These are phyloP conservation scores for Trypanosoma caninum DNA, from an alignment of 208 protist genomes.

Conservation along the genomic window DNA sequence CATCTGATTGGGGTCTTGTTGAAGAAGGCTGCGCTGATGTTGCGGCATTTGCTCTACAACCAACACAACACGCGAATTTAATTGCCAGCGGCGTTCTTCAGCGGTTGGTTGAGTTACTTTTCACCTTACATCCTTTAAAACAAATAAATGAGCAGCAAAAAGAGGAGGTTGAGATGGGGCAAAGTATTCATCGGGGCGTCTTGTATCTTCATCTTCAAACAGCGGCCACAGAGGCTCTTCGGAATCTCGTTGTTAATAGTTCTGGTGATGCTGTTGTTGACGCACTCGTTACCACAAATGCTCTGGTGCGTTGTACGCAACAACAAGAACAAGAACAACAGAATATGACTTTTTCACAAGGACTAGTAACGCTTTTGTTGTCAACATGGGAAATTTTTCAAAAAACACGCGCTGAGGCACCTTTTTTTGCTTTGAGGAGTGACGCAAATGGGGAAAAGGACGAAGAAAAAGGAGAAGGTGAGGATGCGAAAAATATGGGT, in stretches of 20 bases:
- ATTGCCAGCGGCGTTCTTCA: slow-evolving; percentile 35
- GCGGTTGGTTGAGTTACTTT: slow-evolving; percentile 50
- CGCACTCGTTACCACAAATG: slow-evolving; percentile 19
- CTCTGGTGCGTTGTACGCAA: neutral
- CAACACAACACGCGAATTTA: slow-evolving; percentile 33
- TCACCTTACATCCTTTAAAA: slow-evolving; percentile 14
- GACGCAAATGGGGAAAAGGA: neutral
- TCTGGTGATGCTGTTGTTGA: slow-evolving; percentile 54
- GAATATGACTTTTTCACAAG: slow-evolving; percentile 23
- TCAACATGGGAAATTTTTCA: slow-evolving; percentile 33
- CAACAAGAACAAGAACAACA: neutral
- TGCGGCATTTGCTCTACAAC: slow-evolving; percentile 39
- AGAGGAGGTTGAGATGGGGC: neutral
- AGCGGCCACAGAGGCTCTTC: slow-evolving; percentile 54
- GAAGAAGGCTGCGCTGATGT: slow-evolving; percentile 62
- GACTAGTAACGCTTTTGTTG: slow-evolving; percentile 27
- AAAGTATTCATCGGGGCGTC: slow-evolving; percentile 27
- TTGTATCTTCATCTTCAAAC: slow-evolving; percentile 50
- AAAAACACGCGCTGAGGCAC: slow-evolving; percentile 24
- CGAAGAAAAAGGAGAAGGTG: neutral
- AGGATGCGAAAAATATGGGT: neutral
- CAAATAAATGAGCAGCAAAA: neutral
- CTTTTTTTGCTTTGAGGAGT: neutral
- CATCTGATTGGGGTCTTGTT: slow-evolving; percentile 32
- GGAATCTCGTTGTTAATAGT: slow-evolving; percentile 62